Base-by-base conservation (phyloP, 192 early-diverging fungal species). In the Chytriomyces confervae region DNA sequence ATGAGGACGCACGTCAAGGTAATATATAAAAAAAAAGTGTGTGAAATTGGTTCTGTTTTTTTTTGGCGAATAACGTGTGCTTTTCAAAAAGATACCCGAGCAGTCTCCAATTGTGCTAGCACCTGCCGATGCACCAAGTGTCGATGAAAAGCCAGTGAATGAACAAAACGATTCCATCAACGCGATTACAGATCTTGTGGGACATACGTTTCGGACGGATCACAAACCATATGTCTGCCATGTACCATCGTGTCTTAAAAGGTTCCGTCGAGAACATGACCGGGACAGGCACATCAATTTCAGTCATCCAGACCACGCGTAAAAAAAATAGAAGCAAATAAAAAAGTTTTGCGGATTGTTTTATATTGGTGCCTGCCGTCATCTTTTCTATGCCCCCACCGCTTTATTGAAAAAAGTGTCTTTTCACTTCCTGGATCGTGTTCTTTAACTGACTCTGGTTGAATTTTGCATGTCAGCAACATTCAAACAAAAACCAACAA, bases 381-480 rank as follows among this genome's bases (percentile, higher is more conserved):
- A 36, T 36, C 36, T 2, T 36, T 36, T 4, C 36, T 1, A 4
- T 36, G 36, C 36, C 3, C 3, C 36, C 36, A 36, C 36, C 36
- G 36, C 36, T 36, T 36, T 36, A 36, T 36, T 8, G n/a, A 80
- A 71, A 62, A 24, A 78, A 80, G 5, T 47, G n/a, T 45, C 69
- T 84, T 57, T 80, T 85, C 2, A 82, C 78, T 29, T 80, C 75
- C 51, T 82, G 80, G 20, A 85, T 67, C 24, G 80, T 45, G 11
- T 50, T 45, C 60, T 85, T 85, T 18, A 85, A 78, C 27, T 57
- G 44, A 5, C n/a, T 18, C 66, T 79, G 29, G 13, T 16, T 5
- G n/a, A 0, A 36, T 70, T 10, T 10, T 36, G 47, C 60, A 44
- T 50, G 6, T 18, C 10, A 36, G 36, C 36, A 36, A 36, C 36